Evolutionary conservation across 2,329 filamentous ascomycete genomes (phyloP).

Genomic region (Cryphonectria parasitica): DNA sequence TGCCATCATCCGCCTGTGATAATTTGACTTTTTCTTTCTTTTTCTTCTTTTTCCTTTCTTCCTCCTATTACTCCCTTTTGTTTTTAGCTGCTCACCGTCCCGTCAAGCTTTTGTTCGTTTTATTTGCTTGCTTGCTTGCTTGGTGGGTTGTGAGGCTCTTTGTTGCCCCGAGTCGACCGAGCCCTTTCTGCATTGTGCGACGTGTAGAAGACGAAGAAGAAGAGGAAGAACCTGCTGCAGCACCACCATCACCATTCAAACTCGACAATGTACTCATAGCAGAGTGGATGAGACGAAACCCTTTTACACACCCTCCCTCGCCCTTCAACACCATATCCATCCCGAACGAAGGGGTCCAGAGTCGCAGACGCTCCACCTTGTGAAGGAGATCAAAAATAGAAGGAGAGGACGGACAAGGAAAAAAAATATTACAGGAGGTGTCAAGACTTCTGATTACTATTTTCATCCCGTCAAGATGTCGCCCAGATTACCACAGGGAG

Average conservation of each 20-base stretch:
- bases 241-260: no score
- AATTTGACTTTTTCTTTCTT: not conserved
- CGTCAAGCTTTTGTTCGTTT: not conserved
- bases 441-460: constrained; percentile 7
- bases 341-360: constrained; percentile 7
- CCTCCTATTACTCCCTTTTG: not conserved
- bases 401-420: not conserved
- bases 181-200: not conserved
- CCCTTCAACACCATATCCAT: not conserved
- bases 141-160: not conserved
- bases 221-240: no score
- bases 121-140: not conserved
- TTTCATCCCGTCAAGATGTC: constrained; percentile 40
- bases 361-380: not conserved
- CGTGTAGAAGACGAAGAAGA: not conserved
- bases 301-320: not conserved
- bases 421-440: not conserved
- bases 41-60: constrained; percentile 1
- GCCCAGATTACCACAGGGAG: constrained; percentile 43
- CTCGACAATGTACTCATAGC: constrained; percentile 24
- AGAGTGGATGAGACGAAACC: constrained; percentile 12
- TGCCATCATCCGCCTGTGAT: not conserved
- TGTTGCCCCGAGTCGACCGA: not conserved
- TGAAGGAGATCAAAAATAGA: not conserved
- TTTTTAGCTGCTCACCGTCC: not conserved